Base-by-base conservation (phyloP, 441 rosid species). In the Populus tomentosa region DNA sequence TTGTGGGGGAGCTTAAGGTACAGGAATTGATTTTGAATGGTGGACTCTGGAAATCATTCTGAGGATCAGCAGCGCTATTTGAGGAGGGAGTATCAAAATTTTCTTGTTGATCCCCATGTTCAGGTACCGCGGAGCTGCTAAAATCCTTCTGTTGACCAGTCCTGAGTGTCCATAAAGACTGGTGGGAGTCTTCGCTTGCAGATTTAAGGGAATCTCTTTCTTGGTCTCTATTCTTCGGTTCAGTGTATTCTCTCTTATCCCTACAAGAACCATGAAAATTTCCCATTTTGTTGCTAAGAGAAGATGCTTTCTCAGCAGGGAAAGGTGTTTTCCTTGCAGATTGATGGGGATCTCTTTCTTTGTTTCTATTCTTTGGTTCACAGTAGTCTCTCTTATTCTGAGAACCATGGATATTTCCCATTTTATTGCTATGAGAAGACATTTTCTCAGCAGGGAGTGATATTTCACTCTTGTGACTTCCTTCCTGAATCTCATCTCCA, bases 11-110 rank as follows among this genome's bases (percentile, higher is more conserved):
- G 69, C 80, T 89, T 33, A 67, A 76, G 33, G 61, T 72, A 59
- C 91, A 91, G 26, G 85, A 81, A 83, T 68, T 77, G 72, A 85
- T 79, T 75, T 85, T 87, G 78, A 91, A 82, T 35, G 94, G 88
- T 79, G 92, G 98, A 86, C 94, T 92, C 77, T 74, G 85, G 84
- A 85, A 81, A 79, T 80, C 87, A 75, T 85, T 82, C 74, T 80
- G 86, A 70, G 78, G 85, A 56, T 85, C 86, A 40, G 72, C 40
- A 66, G 75, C 68, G 77, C 84, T 82, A 78, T 82, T 85, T n/a
- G 65, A 72, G 79, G 85, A 79, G 71, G 82, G 68, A 77, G 67
- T 74, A 78, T 38, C 78, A 61, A 78, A 38, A 35, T 71, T 82
- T 78, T 84, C 87, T 80, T 77, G 84, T 75, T 81, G 80, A 70